These are phyloP conservation scores for Piper longum DNA, from an alignment of 164 flowering plant genomes.

Conservation along the genomic window DNA sequence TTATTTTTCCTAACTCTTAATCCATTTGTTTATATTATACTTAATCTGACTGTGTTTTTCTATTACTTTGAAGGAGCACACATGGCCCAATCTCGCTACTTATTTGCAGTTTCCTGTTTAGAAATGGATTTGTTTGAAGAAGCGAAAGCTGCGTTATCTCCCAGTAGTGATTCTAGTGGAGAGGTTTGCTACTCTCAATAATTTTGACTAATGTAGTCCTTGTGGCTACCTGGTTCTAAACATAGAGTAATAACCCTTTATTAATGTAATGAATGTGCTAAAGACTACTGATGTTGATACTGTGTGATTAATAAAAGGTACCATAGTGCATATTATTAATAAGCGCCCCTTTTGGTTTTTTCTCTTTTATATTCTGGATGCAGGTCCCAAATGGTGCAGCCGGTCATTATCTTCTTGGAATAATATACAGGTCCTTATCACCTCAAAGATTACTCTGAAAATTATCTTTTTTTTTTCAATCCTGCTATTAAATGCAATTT, in stretches of 20 bases:
- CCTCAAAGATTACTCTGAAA: background rate
- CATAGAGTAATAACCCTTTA: too few relatives aligned
- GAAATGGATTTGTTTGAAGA: constrained; percentile 88
- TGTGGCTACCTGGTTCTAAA: background rate
- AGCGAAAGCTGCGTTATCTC: constrained; percentile 74
- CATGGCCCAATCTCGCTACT: constrained; percentile 91
- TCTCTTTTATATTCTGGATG: constrained; percentile 6
- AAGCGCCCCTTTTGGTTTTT: background rate
- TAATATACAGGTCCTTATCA: constrained; percentile 55
- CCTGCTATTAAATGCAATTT: background rate
- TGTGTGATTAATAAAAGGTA: too few relatives aligned
- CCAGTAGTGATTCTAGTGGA: constrained; percentile 50
- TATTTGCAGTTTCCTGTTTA: constrained; percentile 95
- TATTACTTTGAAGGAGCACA: constrained; percentile 52
- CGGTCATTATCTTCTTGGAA: constrained; percentile 97
- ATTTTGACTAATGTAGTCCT: background rate
- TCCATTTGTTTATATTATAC: constrained; percentile 4
- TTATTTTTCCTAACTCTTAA: background rate
- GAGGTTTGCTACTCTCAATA: constrained; percentile 35
- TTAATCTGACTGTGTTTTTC: constrained; percentile 6
- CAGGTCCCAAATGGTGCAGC: constrained; percentile 99
- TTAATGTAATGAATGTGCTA: too few relatives aligned
- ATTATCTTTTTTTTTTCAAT: too few relatives aligned
- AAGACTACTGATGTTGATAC: too few relatives aligned
- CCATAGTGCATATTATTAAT: background rate